phyloP scores from a whole-genome alignment of 306 rosid genomes.

The Prunus davidiana region DNA sequence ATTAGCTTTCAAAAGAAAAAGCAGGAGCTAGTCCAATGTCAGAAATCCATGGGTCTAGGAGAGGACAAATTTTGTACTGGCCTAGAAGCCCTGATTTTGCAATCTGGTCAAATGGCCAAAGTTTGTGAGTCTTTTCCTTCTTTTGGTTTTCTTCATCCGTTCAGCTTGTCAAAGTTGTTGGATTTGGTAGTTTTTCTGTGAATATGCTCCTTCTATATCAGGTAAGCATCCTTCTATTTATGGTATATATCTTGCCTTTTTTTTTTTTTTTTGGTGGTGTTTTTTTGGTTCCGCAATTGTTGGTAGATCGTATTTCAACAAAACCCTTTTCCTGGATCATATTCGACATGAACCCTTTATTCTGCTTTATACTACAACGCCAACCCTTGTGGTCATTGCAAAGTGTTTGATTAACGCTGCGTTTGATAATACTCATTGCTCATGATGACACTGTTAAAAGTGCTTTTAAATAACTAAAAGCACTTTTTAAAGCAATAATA shows the following conservation, averaged over 20 bases:
- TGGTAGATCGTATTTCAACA: too few species aligned
- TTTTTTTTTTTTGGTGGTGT: background rate
- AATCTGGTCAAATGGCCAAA: conserved; percentile 1
- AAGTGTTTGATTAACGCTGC: background rate
- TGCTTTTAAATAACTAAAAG: background rate
- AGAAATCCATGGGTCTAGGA: background rate
- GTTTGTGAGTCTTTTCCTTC: background rate
- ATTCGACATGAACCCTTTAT: background rate
- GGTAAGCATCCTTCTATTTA: background rate
- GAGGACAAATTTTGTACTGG: background rate
- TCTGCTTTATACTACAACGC: background rate
- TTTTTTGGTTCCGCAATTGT: too few species aligned
- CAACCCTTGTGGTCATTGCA: background rate
- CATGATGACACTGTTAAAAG: background rate
- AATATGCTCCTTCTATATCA: background rate
- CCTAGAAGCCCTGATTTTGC: background rate
- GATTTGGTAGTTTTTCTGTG: background rate
- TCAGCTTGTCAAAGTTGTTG: background rate
- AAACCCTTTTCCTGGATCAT: background rate
- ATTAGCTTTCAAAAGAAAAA: background rate
- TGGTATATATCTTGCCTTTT: background rate
- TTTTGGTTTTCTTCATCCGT: background rate
- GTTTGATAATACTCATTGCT: background rate
- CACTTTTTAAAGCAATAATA: background rate
- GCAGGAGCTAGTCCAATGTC: background rate